Base-by-base conservation (phyloP, 129 eudicot species). In the Flaveria robusta region DNA sequence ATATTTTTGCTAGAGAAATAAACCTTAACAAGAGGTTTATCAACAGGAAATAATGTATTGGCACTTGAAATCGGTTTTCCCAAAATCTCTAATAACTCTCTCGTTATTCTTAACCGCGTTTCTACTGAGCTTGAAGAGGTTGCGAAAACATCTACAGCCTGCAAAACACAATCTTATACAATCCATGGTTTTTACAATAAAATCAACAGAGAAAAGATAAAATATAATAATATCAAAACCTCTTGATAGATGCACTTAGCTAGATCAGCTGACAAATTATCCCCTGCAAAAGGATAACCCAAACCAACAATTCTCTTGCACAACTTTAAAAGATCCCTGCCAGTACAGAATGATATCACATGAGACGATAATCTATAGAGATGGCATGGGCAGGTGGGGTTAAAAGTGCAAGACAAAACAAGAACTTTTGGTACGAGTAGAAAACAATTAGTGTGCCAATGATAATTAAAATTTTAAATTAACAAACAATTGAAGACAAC, bases 141-240 rank as follows among this genome's bases (percentile, higher is more conserved):
- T 62, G 97, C 94, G 75, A 91, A 95, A 68, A 91, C 80, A 86
- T 95, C 99, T 72, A 91, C 89, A 54, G 99, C 99, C 99, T 95
- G 85, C 20, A 72, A 77, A 74, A 45, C 60, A 37, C 47, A 55
- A 75, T 37, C 58, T 24, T 42, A 79, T 59, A 24, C 23, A 29
- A 71, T 49, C 60, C 77, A 65, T 26, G 62, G 64, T 50, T 50
- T 70, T 62, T 2, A 43, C 18, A 70, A 58, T 68, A 67, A 42
- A 19, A 47, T 47, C 14, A 46, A 47, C 26, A 8, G n/a, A 54
- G 5, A 19, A 22, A 23, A 66, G 54, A 51, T 0, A 27, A 6
- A 23, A 67, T 19, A 11, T 45, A 70, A 56, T 26, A 9, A 52
- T 83, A 24, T 45, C 74, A 77, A 62, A 22, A 91, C 97, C 96